These are phyloP conservation scores for Hawksworthiomyces lignivorus DNA, from an alignment of 2,329 filamentous ascomycete species.

Conservation along the genomic window DNA sequence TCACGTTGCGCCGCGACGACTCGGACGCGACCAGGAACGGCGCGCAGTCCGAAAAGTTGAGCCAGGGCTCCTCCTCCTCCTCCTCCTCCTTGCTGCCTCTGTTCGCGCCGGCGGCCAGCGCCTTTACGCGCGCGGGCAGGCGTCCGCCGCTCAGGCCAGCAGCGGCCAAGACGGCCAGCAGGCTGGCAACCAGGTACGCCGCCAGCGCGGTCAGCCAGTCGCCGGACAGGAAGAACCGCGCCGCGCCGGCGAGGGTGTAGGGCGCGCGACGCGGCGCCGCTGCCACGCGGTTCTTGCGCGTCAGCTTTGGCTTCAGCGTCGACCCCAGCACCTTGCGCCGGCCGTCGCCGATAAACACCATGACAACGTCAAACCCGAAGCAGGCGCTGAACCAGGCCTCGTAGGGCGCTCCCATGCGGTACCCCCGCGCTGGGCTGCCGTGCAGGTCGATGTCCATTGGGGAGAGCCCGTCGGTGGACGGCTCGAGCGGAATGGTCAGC, in stretches of 20 bases:
- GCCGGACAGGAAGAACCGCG: too few relatives aligned
- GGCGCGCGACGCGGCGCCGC: not conserved
- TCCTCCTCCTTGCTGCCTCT: not conserved
- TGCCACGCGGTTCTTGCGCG: slow-evolving; percentile 6
- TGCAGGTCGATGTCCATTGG: slow-evolving; percentile 51
- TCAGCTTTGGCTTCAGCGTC: slow-evolving; percentile 35
- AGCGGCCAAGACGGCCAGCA: not conserved
- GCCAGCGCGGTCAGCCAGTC: not conserved
- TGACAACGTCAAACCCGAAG: slow-evolving; percentile 53
- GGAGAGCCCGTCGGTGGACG: slow-evolving; percentile 37
- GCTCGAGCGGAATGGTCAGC: slow-evolving; percentile 44
- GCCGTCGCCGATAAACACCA: slow-evolving; percentile 59
- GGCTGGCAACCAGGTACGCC: not conserved
- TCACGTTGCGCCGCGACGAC: slow-evolving; percentile 62
- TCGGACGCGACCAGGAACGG: slow-evolving; percentile 67
- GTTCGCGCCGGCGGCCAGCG: too few relatives aligned
- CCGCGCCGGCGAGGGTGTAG: not conserved
- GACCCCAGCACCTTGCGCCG: slow-evolving; percentile 52
- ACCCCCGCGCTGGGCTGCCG: slow-evolving; percentile 48
- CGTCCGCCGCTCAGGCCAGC: too few relatives aligned
- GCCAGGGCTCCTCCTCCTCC: slow-evolving; percentile 8
- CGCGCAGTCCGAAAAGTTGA: slow-evolving; percentile 48
- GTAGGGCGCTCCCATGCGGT: slow-evolving; percentile 53
- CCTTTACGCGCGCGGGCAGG: too few relatives aligned
- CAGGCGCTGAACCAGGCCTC: slow-evolving; percentile 61